A percentile compares a stretch with the other conserved stretches of the same genome.
Evolutionary conservation across 768 basidiomycete genomes (phyloP).

Genomic region (Lentinus tigrinus): DNA sequence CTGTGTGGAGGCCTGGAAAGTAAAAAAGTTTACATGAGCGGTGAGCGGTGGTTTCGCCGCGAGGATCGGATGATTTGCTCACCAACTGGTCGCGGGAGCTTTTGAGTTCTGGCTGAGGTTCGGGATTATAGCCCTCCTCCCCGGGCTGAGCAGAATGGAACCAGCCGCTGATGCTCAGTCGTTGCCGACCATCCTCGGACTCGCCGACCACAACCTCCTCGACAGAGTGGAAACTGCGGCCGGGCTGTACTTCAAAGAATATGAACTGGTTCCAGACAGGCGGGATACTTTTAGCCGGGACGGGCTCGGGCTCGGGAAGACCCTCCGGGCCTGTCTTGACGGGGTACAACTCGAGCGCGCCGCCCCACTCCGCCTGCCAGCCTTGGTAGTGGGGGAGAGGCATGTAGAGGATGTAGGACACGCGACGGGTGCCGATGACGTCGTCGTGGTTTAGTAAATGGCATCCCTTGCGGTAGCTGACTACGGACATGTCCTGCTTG

Average conservation of each 20-base stretch:
- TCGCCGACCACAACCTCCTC: constrained; percentile 92
- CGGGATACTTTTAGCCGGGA: constrained; percentile 66
- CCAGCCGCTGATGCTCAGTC: constrained; percentile 94
- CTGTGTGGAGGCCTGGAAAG: constrained; percentile 65
- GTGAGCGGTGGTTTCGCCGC: background rate
- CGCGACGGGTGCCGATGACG: constrained; percentile 89
- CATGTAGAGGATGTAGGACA: constrained; percentile 97
- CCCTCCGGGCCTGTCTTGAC: constrained; percentile 56
- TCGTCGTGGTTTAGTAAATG: constrained; percentile 98
- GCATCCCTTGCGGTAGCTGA: constrained; percentile 86
- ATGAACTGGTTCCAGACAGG: constrained; percentile 90
- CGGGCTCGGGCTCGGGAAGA: constrained; percentile 62
- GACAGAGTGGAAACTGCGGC: constrained; percentile 93
- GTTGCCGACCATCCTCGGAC: constrained; percentile 64
- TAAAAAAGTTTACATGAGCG: no score
- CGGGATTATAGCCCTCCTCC: constrained; percentile 79
- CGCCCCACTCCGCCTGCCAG: constrained; percentile 91
- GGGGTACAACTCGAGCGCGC: constrained; percentile 92
- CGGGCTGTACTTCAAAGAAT: constrained; percentile 92
- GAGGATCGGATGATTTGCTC: constrained; percentile 32
- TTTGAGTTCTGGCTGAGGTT: constrained; percentile 49
- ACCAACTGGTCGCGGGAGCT: constrained; percentile 94
- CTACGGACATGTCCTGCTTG: constrained; percentile 95
- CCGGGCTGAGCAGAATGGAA: constrained; percentile 91
- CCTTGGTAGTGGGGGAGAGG: constrained; percentile 69